These are phyloP conservation scores for Linnemannia schmuckeri DNA, from an alignment of 192 early-diverging fungal species.

Conservation along the genomic window DNA sequence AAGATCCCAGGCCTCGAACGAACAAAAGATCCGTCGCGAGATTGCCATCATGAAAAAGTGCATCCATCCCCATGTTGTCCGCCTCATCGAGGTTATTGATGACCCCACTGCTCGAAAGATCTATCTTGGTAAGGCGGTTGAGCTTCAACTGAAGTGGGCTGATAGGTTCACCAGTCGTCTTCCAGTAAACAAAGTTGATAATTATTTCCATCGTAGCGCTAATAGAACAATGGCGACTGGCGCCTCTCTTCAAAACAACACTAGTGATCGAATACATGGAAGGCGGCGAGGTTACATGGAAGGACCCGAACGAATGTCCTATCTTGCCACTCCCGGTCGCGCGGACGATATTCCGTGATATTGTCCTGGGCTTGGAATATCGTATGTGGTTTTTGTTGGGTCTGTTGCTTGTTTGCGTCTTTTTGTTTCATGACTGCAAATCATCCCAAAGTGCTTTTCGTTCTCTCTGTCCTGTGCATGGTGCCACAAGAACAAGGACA, in stretches of 20 bases:
- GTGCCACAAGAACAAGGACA: not conserved
- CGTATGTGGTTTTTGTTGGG: conserved; percentile 61
- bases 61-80: conserved; percentile 91
- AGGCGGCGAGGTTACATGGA: conserved; percentile 94
- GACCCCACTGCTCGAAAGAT: conserved; percentile 92
- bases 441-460: not conserved
- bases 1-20: conserved; percentile 55
- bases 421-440: too few relatives aligned
- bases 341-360: conserved; percentile 86
- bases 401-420: not conserved
- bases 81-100: conserved; percentile 94
- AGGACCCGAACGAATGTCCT: conserved; percentile 74
- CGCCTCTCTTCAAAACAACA: not conserved
- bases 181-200: not conserved
- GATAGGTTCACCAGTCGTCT: not conserved
- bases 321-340: conserved; percentile 72
- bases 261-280: conserved; percentile 90
- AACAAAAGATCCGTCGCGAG: conserved; percentile 94
- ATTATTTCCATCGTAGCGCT: not conserved
- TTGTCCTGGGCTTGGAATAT: conserved; percentile 93
- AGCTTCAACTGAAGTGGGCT: not conserved
- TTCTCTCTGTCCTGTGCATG: not conserved
- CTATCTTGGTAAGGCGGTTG: conserved; percentile 80
- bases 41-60: conserved; percentile 98
- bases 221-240: not conserved